These are phyloP conservation scores for Kodamaea laetipori DNA, from an alignment of 805 yeast genomes.

Conservation along the genomic window DNA sequence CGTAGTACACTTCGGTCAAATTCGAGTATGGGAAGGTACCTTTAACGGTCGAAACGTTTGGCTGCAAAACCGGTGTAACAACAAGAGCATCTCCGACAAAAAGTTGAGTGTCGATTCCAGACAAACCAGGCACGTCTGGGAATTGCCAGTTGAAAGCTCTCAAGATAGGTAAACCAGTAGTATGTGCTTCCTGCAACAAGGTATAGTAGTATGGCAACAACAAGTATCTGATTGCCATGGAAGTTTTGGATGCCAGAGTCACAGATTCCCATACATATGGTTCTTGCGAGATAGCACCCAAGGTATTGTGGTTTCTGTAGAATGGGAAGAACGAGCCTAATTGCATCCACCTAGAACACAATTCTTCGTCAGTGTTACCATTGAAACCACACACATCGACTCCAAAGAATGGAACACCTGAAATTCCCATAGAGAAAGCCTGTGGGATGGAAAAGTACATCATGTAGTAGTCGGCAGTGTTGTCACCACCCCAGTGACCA, in stretches of 20 bases:
- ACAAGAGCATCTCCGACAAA: conserved; percentile 29
- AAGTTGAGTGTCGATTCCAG: conserved; percentile 25
- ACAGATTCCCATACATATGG: conserved; percentile 34
- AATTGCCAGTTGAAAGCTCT: conserved; percentile 27
- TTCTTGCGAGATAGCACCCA: conserved; percentile 30
- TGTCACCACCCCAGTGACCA: conserved; percentile 32
- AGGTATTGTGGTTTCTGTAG: conserved; percentile 33
- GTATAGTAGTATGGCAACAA: conserved; percentile 31
- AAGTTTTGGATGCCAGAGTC: conserved; percentile 26
- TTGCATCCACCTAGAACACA: conserved; percentile 36
- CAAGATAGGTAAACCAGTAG: conserved; percentile 25
- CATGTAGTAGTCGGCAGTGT: conserved; percentile 21
- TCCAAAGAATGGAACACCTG: conserved; percentile 30
- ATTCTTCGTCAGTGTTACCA: conserved; percentile 27
- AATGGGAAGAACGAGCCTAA: conserved; percentile 37
- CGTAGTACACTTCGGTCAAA: conserved; percentile 25
- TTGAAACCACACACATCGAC: conserved; percentile 30
- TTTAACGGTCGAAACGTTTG: conserved; percentile 21
- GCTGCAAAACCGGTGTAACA: conserved; percentile 29
- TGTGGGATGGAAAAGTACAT: conserved; percentile 30
- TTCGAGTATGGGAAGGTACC: conserved; percentile 27
- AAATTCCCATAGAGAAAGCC: conserved; percentile 25
- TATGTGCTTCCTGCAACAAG: conserved; percentile 24
- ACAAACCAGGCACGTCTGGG: conserved; percentile 20
- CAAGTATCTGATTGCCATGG: conserved; percentile 40